These are phyloP conservation scores for Datisca glomerata DNA, from an alignment of 306 rosid species.

Conservation along the genomic window DNA sequence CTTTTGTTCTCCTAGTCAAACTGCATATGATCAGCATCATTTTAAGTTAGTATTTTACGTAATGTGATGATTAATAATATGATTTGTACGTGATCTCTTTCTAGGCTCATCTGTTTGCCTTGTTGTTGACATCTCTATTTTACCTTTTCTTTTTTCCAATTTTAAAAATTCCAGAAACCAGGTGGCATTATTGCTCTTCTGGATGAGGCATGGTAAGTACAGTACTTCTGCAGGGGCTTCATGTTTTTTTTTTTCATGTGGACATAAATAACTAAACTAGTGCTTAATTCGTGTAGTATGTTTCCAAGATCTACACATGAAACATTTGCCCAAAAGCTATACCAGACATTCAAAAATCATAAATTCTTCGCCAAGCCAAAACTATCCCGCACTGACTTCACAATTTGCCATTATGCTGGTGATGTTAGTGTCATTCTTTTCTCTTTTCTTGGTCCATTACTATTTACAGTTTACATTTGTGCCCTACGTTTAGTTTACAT, in stretches of 20 bases:
- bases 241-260: constrained; percentile 5
- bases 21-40: too few relatives aligned
- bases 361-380: constrained; percentile 87
- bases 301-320: constrained; percentile 99
- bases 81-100: constrained; percentile 7
- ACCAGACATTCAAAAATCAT: constrained; percentile 92
- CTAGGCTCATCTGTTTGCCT: neutral
- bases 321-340: constrained; percentile 93
- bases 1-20: too few relatives aligned
- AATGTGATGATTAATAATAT: too few relatives aligned
- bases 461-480: too few relatives aligned
- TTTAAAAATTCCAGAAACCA: constrained; percentile 70
- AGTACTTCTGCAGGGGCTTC: constrained; percentile 2
- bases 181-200: constrained; percentile 98
- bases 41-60: too few relatives aligned
- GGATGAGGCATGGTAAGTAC: constrained; percentile 94
- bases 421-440: constrained; percentile 61
- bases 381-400: constrained; percentile 86
- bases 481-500: too few relatives aligned
- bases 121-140: constrained; percentile 3
- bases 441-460: too few relatives aligned
- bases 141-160: constrained; percentile 2
- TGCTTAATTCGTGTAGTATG: constrained; percentile 84
- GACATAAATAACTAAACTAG: neutral
- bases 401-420: constrained; percentile 98